A percentile compares a stretch with the other conserved stretches of the same genome.
These are phyloP conservation scores for Perkinsus olseni DNA, from an alignment of 169 alveolate genomes.

Conservation along the genomic window DNA sequence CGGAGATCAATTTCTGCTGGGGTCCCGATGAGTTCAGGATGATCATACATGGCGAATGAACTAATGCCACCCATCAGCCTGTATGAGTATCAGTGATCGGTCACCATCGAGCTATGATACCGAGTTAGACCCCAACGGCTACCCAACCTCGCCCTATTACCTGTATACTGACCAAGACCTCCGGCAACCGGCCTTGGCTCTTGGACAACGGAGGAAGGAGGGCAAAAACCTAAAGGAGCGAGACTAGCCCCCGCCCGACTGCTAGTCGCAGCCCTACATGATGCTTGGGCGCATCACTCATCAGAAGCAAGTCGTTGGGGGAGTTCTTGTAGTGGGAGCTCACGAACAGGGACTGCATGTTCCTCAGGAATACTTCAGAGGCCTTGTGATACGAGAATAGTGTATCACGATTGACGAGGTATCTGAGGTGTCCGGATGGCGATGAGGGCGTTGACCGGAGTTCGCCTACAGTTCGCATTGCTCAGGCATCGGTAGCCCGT, in stretches of 20 bases:
- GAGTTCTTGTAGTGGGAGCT: conserved; percentile 98
- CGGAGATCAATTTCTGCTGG: too few relatives aligned
- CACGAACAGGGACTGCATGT: conserved; percentile 88
- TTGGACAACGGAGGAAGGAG: conserved; percentile 5
- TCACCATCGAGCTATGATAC: too few relatives aligned
- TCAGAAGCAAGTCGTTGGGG: conserved; percentile 95
- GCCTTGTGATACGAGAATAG: conserved; percentile 92
- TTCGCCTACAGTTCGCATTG: conserved; percentile 73
- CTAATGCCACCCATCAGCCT: too few relatives aligned
- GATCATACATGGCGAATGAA: too few relatives aligned
- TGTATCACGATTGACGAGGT: conserved; percentile 93
- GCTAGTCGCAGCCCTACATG: conserved; percentile 77
- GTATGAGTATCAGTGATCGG: too few relatives aligned
- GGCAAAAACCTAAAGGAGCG: conserved; percentile 29
- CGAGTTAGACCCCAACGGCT: too few relatives aligned
- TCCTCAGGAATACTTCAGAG: conserved; percentile 88
- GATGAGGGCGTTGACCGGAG: too few relatives aligned
- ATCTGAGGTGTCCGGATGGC: too few relatives aligned
- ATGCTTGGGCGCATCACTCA: conserved; percentile 99
- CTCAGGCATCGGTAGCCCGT: conserved; percentile 80
- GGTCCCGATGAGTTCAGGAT: too few relatives aligned
- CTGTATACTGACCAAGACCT: not conserved
- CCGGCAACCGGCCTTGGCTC: not conserved
- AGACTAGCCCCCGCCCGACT: conserved; percentile 60
- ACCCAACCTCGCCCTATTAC: not conserved